These are phyloP conservation scores for Dactylellina leptospora DNA, from an alignment of 2,329 filamentous ascomycete genomes.

Conservation along the genomic window DNA sequence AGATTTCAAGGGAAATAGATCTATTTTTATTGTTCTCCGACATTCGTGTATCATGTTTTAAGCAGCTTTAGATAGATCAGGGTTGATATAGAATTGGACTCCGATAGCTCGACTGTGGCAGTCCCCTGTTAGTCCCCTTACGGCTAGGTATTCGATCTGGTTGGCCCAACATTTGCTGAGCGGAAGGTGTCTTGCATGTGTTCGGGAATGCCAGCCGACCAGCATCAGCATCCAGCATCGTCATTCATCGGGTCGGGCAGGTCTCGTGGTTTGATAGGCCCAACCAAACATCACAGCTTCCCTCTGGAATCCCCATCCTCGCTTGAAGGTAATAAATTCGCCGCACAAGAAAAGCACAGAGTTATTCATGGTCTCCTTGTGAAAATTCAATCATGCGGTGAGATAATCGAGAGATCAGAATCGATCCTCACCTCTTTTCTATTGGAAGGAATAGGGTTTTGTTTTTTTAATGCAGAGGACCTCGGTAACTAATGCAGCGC, in stretches of 20 bases:
- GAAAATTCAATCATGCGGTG: too few relatives aligned
- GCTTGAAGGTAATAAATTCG: neutral
- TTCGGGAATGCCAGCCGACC: slow-evolving; percentile 35
- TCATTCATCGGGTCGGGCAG: slow-evolving; percentile 27
- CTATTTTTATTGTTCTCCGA: too few relatives aligned
- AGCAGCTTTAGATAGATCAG: too few relatives aligned
- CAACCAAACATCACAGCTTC: slow-evolving; percentile 13
- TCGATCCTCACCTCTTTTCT: too few relatives aligned
- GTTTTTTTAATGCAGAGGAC: slow-evolving; percentile 21
- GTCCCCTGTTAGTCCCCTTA: too few relatives aligned
- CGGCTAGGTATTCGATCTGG: too few relatives aligned
- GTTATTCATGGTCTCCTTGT: neutral
- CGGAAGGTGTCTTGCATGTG: slow-evolving; percentile 36
- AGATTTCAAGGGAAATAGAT: too few relatives aligned
- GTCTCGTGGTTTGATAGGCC: slow-evolving; percentile 41
- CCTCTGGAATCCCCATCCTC: neutral
- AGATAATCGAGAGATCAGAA: too few relatives aligned
- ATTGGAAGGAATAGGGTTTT: neutral
- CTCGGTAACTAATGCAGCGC: slow-evolving; percentile 45
- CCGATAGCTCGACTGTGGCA: too few relatives aligned
- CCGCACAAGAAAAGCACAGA: neutral
- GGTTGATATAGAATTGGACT: too few relatives aligned
- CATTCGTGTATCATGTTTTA: too few relatives aligned
- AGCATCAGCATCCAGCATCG: neutral
- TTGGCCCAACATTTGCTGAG: too few relatives aligned